Percentiles rank a stretch among this genome's conserved stretches.
Evolutionary conservation across 495 filamentous ascomycete genomes (phyloP).

Genomic region (Amphirosellinia nigrospora): DNA sequence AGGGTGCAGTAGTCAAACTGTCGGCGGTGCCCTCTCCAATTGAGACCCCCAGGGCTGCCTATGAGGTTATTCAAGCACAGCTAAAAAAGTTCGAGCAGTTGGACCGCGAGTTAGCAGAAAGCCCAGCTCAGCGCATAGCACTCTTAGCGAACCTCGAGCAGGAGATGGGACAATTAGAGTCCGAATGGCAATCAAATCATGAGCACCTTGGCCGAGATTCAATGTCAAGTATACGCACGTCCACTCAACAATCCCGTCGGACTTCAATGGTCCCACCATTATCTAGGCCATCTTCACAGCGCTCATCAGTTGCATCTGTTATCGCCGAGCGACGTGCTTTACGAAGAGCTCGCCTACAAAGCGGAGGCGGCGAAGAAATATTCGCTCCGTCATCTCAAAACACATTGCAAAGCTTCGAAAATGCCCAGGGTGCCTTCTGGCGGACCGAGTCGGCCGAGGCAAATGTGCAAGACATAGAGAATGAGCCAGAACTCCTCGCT

Average conservation of each 20-base stretch:
- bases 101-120: slow-evolving; percentile 36
- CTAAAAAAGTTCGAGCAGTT: slow-evolving; percentile 52
- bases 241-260: slow-evolving; percentile 37
- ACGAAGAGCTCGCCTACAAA: slow-evolving; percentile 38
- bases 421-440: slow-evolving; percentile 39
- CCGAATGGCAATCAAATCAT: slow-evolving; percentile 57
- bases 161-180: slow-evolving; percentile 59
- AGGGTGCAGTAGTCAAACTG: slow-evolving; percentile 36
- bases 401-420: slow-evolving; percentile 36
- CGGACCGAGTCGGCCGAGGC: slow-evolving; percentile 47
- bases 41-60: slow-evolving; percentile 55
- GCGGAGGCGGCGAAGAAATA: slow-evolving; percentile 32
- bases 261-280: slow-evolving; percentile 32
- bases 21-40: slow-evolving; percentile 53
- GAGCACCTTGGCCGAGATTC: slow-evolving; percentile 55
- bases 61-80: slow-evolving; percentile 57
- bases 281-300: slow-evolving; percentile 30
- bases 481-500: slow-evolving; percentile 44
- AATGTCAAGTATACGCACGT: slow-evolving; percentile 50
- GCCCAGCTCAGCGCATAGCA: slow-evolving; percentile 44
- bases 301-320: slow-evolving; percentile 33
- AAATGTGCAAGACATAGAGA: slow-evolving; percentile 52
- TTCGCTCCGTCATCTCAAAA: slow-evolving; percentile 33
- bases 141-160: slow-evolving; percentile 58
- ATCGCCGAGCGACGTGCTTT: slow-evolving; percentile 45